Percentiles rank a stretch among this genome's conserved stretches.
These are phyloP conservation scores for Agarophyton chilense DNA, from an alignment of 23 red algal genomes.

Conservation along the genomic window DNA sequence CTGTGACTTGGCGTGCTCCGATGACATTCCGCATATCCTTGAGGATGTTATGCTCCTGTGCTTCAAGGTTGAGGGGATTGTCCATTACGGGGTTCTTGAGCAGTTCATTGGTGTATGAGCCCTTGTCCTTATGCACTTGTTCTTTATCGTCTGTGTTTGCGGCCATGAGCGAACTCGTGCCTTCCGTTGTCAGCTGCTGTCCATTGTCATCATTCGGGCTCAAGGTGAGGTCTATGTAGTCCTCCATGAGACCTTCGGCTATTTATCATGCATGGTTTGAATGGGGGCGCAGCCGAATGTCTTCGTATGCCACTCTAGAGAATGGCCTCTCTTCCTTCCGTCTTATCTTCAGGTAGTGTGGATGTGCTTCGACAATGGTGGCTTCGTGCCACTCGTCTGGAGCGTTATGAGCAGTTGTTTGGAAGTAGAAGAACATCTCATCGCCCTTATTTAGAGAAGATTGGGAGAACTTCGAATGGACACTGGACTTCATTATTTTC, in stretches of 20 bases:
- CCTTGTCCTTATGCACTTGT: not conserved
- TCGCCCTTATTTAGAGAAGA: not conserved
- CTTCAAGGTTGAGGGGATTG: not conserved
- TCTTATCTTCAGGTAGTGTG: not conserved
- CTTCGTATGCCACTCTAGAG: not conserved
- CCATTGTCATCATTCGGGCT: not conserved
- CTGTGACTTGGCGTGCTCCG: not conserved
- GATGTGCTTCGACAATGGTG: not conserved
- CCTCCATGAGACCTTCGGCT: not conserved
- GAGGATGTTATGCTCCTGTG: not conserved
- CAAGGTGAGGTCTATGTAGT: not conserved
- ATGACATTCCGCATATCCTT: not conserved
- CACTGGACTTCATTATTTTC: not conserved
- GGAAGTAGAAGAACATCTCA: conserved; percentile 1
- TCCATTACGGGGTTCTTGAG: not conserved
- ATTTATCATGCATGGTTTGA: not conserved
- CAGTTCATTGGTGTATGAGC: not conserved
- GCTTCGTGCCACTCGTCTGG: not conserved
- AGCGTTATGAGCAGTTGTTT: not conserved
- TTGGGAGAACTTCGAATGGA: not conserved
- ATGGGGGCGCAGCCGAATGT: not conserved
- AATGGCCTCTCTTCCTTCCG: not conserved
- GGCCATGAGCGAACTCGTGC: not conserved
- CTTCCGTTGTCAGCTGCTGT: not conserved
- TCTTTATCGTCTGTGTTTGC: not conserved